A percentile compares a stretch with the other conserved stretches of the same genome.
Evolutionary conservation across 106 monocot genomes (phyloP).

Genomic region (Dendrobium nobile): DNA sequence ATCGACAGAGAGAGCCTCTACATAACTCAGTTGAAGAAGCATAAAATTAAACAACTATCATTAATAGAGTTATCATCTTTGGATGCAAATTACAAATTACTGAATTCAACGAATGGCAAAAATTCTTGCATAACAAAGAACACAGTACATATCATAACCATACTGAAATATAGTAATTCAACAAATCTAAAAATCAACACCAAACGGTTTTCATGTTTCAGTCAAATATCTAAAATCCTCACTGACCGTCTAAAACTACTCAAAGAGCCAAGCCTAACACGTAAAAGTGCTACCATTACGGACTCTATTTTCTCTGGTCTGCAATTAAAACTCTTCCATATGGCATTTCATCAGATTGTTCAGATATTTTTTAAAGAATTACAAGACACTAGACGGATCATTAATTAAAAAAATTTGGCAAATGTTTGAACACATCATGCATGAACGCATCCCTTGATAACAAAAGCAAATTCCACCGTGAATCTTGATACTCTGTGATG

Average conservation of each 20-base stretch:
- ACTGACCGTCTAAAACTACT: not conserved
- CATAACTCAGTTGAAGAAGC: not conserved
- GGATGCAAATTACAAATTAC: not conserved
- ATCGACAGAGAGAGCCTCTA: no score
- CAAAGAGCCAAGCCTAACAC: not conserved
- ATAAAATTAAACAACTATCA: not conserved
- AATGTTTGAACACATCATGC: not conserved
- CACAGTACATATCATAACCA: not conserved
- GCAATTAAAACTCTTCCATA: not conserved
- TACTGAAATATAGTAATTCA: not conserved
- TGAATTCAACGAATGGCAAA: not conserved
- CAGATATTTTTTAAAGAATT: not conserved
- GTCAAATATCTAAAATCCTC: not conserved
- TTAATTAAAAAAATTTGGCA: not conserved
- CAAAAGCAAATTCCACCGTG: not conserved
- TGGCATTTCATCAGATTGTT: not conserved
- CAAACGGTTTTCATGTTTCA: not conserved
- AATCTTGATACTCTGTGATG: not conserved
- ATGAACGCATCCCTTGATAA: not conserved
- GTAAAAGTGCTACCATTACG: not conserved
- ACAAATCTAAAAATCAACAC: not conserved
- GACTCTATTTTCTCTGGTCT: not conserved
- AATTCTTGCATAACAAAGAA: not conserved
- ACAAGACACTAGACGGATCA: not conserved
- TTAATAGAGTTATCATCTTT: not conserved